Evolutionary conservation across 768 basidiomycete species (phyloP), one percentile per base, ranked within the genome.

Genomic region (Amanita subjunquillea): DNA sequence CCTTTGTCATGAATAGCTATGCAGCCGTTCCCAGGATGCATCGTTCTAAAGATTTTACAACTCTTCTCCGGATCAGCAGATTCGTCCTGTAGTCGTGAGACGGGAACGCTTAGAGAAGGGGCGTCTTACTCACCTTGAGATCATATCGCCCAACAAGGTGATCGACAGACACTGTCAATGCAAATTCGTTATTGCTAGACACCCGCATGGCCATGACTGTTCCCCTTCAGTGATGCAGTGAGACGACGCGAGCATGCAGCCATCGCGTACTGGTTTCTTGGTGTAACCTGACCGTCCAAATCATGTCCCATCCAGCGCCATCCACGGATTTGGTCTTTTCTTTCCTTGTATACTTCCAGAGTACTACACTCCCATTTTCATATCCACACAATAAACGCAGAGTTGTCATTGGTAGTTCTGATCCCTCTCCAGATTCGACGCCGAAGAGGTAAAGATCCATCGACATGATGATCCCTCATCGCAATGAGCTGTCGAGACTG

Each of bases 171-270:
- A 92, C 85, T 0, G 88, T 84, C 53, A 92, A 63, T 3, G 85
- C 91, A 53, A 85, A 73, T 23, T 65, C 61, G 42, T 75, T 72
- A 55, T 77, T 74, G 20, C 65, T 68, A 6, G 85, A 80, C 1
- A 91, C 82, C 0, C 79, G 66, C 85, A 91, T 87, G 3, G 85
- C 85, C 91, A 95, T 93, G 49, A 94, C 92, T 88, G 49, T 29
- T 29, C 2, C 2, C 39, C 10, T 47, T 36, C 32, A 13, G 9
- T 55, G 23, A 37, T 20, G 34, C 32, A 13, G 9, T 55, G 23
- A 37, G 17, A 15, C 34, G 8, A 29, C 9, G 13, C 2, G 45
- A 32, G 38, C 46, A 27, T 5, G 20, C 44, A 20, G 43, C 45
- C 2, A 8, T 30, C n/a, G 66, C 79, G 8, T 54, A 90, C 89